A percentile compares a stretch with the other conserved stretches of the same genome.
These are phyloP conservation scores for Boletus rex-veris DNA, from an alignment of 768 basidiomycete species.

Conservation along the genomic window DNA sequence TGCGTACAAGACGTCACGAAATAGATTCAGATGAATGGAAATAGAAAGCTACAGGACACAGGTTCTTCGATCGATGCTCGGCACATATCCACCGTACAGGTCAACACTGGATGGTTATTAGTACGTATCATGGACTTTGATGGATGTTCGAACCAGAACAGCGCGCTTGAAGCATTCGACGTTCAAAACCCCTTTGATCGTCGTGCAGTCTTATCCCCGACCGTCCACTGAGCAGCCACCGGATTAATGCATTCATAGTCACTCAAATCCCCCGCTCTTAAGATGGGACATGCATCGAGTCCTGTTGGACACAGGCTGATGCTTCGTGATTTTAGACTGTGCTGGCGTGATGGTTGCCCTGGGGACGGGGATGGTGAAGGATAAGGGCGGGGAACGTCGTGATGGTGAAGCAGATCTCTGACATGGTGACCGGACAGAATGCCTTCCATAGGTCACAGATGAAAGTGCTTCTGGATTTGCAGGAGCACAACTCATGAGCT, in stretches of 20 bases:
- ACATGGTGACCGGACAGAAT: conserved; percentile 50
- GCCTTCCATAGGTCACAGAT: conserved; percentile 34
- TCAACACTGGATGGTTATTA: conserved; percentile 8
- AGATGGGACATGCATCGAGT: conserved; percentile 55
- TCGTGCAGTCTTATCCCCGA: conserved; percentile 66
- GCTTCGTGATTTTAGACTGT: conserved; percentile 34
- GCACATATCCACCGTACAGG: conserved; percentile 13
- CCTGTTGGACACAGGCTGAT: conserved; percentile 48
- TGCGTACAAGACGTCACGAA: not conserved
- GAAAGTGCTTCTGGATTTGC: conserved; percentile 5
- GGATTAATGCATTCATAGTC: conserved; percentile 68
- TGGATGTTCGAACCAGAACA: conserved; percentile 45
- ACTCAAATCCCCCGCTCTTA: conserved; percentile 33
- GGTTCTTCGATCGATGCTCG: conserved; percentile 10
- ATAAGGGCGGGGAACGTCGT: conserved; percentile 13
- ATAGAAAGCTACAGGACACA: conserved; percentile 9
- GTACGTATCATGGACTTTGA: not conserved
- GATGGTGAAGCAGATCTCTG: conserved; percentile 30
- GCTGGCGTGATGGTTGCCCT: conserved; percentile 25
- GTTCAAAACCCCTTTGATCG: conserved; percentile 61
- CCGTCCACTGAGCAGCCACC: conserved; percentile 66
- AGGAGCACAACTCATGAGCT: conserved; percentile 10
- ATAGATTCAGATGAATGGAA: not conserved
- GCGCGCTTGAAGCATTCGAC: conserved; percentile 60
- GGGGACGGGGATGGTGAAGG: conserved; percentile 30